Evolutionary conservation across 257 asterid genomes (phyloP).

Genomic region (Solanum chiquidenum): DNA sequence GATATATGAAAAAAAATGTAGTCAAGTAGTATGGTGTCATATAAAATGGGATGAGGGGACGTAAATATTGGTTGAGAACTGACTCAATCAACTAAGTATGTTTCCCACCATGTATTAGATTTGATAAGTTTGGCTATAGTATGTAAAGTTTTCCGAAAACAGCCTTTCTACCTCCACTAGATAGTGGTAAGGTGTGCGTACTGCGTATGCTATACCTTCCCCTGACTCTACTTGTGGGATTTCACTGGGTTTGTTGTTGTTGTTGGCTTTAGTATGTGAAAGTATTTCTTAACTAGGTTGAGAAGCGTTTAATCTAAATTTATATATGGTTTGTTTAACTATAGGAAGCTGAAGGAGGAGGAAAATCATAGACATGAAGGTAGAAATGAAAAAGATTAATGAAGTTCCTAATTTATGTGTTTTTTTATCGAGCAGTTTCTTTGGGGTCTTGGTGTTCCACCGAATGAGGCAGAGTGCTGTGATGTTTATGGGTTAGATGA

Average conservation of each 20-base stretch:
- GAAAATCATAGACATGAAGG: neutral
- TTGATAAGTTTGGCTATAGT: neutral
- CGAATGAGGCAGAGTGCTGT: constrained; percentile 70
- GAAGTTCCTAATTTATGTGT: neutral
- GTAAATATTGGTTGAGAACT: neutral
- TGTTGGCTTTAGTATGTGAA: neutral
- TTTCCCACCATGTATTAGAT: neutral
- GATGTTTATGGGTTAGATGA: constrained; percentile 96
- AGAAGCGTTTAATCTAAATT: neutral
- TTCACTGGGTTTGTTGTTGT: neutral
- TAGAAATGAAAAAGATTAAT: neutral
- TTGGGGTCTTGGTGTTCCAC: constrained; percentile 85
- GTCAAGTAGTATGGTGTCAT: neutral
- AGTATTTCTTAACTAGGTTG: neutral
- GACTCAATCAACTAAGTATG: neutral
- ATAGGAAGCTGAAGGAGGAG: neutral
- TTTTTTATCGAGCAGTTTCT: constrained; percentile 45
- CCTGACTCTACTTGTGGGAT: neutral
- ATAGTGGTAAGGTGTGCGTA: neutral
- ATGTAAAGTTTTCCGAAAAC: neutral
- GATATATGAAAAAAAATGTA: neutral
- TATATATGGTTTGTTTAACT: neutral
- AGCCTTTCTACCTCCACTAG: neutral
- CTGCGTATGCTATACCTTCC: neutral
- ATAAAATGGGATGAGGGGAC: neutral